phyloP scores from a whole-genome alignment of 2,329 filamentous ascomycete genomes.

The Nothomitra cinnamomea region DNA sequence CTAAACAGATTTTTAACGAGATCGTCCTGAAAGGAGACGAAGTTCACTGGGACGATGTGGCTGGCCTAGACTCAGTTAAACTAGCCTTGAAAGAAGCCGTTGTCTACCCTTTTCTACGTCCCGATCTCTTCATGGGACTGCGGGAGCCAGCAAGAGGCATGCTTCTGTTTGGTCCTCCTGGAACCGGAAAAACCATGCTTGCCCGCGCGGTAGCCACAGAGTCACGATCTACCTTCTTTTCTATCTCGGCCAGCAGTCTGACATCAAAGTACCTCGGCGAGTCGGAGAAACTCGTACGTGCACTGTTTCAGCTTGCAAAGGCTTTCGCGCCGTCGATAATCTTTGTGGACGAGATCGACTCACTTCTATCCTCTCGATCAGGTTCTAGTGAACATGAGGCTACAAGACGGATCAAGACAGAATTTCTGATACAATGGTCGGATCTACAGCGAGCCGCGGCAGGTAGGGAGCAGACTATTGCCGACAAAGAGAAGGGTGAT shows the following conservation, averaged over 20 bases:
- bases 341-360: constrained; percentile 97
- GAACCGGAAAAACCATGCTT: constrained; percentile 98
- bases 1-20: constrained; percentile 87
- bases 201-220: constrained; percentile 90
- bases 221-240: constrained; percentile 89
- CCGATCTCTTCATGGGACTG: constrained; percentile 88
- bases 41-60: constrained; percentile 87
- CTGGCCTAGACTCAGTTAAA: constrained; percentile 79
- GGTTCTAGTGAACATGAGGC: constrained; percentile 83
- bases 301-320: constrained; percentile 80
- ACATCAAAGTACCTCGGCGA: constrained; percentile 95
- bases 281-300: constrained; percentile 87
- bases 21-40: constrained; percentile 90
- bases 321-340: constrained; percentile 85
- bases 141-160: constrained; percentile 89
- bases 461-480: constrained; percentile 53
- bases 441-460: constrained; percentile 84
- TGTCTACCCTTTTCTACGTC: constrained; percentile 88
- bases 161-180: constrained; percentile 88
- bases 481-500: constrained; percentile 57
- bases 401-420: constrained; percentile 85
- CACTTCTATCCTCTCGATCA: constrained; percentile 67
- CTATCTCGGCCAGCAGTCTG: constrained; percentile 83
- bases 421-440: constrained; percentile 96
- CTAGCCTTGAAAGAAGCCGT: constrained; percentile 86